Conservation (phyloP, 768 basidiomycete genomes). For the Suillus discolor region DNA sequence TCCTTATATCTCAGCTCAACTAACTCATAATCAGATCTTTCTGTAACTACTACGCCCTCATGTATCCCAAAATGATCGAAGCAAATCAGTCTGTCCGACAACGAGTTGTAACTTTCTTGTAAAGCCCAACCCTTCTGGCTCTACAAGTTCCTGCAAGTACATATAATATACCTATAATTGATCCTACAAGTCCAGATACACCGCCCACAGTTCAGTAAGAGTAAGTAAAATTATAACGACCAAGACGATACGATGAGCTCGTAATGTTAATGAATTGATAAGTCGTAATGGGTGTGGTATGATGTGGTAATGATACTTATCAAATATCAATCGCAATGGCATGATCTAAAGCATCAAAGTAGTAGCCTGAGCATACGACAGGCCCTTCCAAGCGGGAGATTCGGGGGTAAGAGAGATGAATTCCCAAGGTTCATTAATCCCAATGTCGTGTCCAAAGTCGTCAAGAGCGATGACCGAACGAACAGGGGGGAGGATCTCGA, state of each 20-base stretch:
- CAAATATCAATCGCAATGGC: background rate
- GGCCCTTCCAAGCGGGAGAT: conserved; percentile 31
- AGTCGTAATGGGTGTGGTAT: conserved; percentile 17
- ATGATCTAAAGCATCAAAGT: conserved; percentile 23
- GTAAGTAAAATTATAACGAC: conserved; percentile 16
- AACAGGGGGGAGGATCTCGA: conserved; percentile 33
- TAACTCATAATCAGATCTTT: background rate
- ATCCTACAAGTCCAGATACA: conserved; percentile 14
- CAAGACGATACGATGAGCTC: conserved; percentile 6
- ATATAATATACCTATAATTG: background rate
- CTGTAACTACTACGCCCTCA: background rate
- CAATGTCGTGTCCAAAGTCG: conserved; percentile 19
- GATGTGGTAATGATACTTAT: conserved; percentile 5
- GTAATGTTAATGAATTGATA: conserved; percentile 15
- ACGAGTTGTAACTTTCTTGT: background rate
- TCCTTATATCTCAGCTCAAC: background rate
- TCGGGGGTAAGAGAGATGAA: conserved; percentile 33
- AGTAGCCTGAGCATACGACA: conserved; percentile 34
- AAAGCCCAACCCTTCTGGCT: background rate
- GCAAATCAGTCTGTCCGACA: background rate
- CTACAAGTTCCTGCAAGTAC: background rate
- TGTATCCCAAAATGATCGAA: background rate
- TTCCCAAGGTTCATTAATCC: conserved; percentile 34
- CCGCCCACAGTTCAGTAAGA: conserved; percentile 21
- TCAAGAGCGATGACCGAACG: conserved; percentile 35